Evolutionary conservation across 805 yeast species (phyloP).

Genomic region (Priceomyces carsonii): DNA sequence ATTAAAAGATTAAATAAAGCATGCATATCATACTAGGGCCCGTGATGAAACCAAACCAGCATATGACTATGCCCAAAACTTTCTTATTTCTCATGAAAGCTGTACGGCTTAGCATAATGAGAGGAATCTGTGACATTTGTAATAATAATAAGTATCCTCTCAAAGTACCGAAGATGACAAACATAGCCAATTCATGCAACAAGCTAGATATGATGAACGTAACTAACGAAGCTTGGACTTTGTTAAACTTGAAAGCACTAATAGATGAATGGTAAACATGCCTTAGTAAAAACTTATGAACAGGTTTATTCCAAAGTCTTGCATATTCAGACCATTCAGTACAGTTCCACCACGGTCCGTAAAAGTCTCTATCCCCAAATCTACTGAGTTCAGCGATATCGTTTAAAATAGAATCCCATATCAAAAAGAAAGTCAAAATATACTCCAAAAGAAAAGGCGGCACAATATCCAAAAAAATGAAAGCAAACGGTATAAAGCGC

Average conservation of each 20-base stretch:
- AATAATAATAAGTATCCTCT: constrained; percentile 78
- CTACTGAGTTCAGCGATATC: constrained; percentile 84
- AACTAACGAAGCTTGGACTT: constrained; percentile 66
- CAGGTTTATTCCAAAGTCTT: constrained; percentile 93
- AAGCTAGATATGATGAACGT: constrained; percentile 79
- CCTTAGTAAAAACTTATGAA: constrained; percentile 81
- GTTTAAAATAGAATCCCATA: constrained; percentile 94
- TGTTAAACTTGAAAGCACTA: constrained; percentile 67
- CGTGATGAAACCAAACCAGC: constrained; percentile 88
- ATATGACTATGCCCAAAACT: constrained; percentile 73
- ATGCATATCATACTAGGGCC: constrained; percentile 91
- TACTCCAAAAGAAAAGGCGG: constrained; percentile 81
- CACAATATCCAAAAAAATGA: constrained; percentile 66
- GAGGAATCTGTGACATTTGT: constrained; percentile 88
- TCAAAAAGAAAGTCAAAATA: constrained; percentile 77
- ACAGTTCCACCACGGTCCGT: constrained; percentile 98
- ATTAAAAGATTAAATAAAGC: constrained; percentile 71
- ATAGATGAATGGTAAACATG: constrained; percentile 94
- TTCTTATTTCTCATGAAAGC: constrained; percentile 54
- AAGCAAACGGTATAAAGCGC: constrained; percentile 50
- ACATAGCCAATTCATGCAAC: constrained; percentile 93
- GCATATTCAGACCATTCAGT: constrained; percentile 92
- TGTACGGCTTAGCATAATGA: constrained; percentile 64
- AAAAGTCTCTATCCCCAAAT: constrained; percentile 90
- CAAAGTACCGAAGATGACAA: constrained; percentile 72